Base-by-base conservation (phyloP, 2,329 filamentous ascomycete genomes). In the Paracorniculantispora psalliotae region DNA sequence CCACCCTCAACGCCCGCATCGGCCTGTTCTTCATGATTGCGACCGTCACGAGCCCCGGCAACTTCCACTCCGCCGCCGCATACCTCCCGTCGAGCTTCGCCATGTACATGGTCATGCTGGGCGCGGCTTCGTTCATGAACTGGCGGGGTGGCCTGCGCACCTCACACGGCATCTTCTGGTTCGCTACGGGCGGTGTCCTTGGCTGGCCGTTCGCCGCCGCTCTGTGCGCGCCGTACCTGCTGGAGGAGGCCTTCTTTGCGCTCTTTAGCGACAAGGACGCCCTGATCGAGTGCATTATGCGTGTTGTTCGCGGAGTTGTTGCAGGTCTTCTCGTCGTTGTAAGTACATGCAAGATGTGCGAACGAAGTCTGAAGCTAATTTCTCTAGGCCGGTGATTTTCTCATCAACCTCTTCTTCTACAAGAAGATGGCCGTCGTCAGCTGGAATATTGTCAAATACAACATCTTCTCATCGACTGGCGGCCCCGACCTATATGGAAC, bases 141-240 rank as follows among this genome's bases (percentile, higher is more conserved):
- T 94, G 90, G 88, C 83, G 83, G 39, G 87, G 87, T 21, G 90
- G 91, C 0, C 77, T 92, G 48, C 90, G 88, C 71, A 96, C 91
- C 0, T 87, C 90, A 0, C 81, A 85, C 68, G 94, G 91, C 39
- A 91, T 99, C 62, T 88, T 90, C 73, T 97, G 91, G 87, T 96
- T 97, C 69, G 91, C 90, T 15, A 77, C 91, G 9, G 94, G 91
- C 33, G 90, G 89, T 8, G 81, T 96, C 43, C 76, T 99, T 10
- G 94, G 94, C 0, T 99, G 94, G 94, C 94, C 94, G 0, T 99
- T 99, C 76, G 88, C 92, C 13, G 86, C 88, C 39, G 92, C 91
- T 10, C 79, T 99, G 43, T 86, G 89, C 58, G 74, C 88, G 6
- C 94, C 94, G 0, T 96, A 94, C 68, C 71, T 97, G 28, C 66